These are phyloP conservation scores for Kodamaea sp. DNA, from an alignment of 1,139 yeast genomes.

Conservation along the genomic window DNA sequence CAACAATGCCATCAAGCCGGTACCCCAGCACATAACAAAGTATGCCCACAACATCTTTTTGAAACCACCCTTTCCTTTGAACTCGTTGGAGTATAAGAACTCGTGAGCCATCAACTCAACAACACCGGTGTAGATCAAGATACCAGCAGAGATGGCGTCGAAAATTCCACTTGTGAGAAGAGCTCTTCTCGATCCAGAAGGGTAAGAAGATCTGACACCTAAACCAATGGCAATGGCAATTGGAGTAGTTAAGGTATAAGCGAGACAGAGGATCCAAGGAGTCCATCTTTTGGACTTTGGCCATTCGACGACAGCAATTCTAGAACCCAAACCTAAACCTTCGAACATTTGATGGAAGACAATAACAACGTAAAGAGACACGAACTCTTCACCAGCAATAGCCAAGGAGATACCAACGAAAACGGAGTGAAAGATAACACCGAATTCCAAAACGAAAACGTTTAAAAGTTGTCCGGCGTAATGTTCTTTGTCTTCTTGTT, in stretches of 20 bases:
- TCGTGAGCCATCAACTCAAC: slow-evolving; percentile 91
- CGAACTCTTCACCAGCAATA: slow-evolving; percentile 70
- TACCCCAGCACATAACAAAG: slow-evolving; percentile 60
- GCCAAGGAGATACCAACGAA: slow-evolving; percentile 77
- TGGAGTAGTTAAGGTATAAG: slow-evolving; percentile 77
- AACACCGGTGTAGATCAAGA: slow-evolving; percentile 79
- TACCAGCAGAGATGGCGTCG: slow-evolving; percentile 84
- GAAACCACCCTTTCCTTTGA: slow-evolving; percentile 51
- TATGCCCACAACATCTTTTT: slow-evolving; percentile 41
- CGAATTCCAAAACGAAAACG: slow-evolving; percentile 72
- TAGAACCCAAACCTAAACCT: slow-evolving; percentile 88
- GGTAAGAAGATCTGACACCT: slow-evolving; percentile 72
- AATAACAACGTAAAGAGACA: slow-evolving; percentile 72
- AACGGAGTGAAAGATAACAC: slow-evolving; percentile 79
- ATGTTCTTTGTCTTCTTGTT: slow-evolving; percentile 34
- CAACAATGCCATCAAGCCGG: slow-evolving; percentile 80
- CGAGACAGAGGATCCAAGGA: slow-evolving; percentile 62
- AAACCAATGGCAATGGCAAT: slow-evolving; percentile 83
- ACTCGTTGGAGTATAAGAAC: slow-evolving; percentile 68
- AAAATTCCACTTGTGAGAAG: slow-evolving; percentile 75
- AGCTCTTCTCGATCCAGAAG: slow-evolving; percentile 60
- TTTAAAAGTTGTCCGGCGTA: slow-evolving; percentile 45
- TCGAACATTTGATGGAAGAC: slow-evolving; percentile 92
- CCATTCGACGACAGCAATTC: slow-evolving; percentile 77
- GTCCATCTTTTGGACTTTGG: slow-evolving; percentile 46